Percentiles rank a stretch among this genome's conserved stretches.
These are phyloP conservation scores for Panicum hallii DNA, from an alignment of 202 grass and related monocot species.

Conservation along the genomic window DNA sequence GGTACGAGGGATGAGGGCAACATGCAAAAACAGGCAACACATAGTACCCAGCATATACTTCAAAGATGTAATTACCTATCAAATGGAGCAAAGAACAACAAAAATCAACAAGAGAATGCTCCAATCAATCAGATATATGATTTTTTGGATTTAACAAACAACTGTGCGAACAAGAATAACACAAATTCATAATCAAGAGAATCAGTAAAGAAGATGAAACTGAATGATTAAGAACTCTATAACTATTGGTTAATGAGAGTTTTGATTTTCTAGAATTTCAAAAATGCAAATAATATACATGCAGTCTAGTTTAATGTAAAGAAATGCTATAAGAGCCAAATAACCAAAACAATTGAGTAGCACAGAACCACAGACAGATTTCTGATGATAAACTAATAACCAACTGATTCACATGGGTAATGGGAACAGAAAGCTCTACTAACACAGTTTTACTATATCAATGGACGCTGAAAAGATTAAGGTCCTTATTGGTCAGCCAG, in stretches of 20 bases:
- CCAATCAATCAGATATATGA: not conserved
- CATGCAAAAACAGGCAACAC: constrained; percentile 1
- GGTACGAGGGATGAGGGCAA: not conserved
- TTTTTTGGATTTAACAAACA: not conserved
- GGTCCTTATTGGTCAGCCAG: constrained; percentile 11
- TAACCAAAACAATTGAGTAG: not conserved
- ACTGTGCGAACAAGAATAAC: not conserved
- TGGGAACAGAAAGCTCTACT: constrained; percentile 5
- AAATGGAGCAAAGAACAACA: not conserved
- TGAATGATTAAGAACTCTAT: not conserved
- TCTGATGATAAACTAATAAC: constrained; percentile 13
- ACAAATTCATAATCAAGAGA: constrained; percentile 7
- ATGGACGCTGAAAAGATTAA: not conserved
- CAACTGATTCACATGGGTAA: not conserved
- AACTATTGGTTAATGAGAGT: not conserved
- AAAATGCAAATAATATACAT: constrained; percentile 1
- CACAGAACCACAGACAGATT: constrained; percentile 2
- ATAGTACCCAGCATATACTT: constrained; percentile 9
- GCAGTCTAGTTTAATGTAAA: not conserved
- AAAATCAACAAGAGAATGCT: constrained; percentile 3
- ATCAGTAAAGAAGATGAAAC: constrained; percentile 13
- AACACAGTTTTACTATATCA: constrained; percentile 4
- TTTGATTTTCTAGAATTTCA: constrained; percentile 2
- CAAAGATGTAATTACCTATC: not conserved
- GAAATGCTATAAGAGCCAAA: not conserved